These are phyloP conservation scores for Penicillium riverlandense DNA, from an alignment of 495 filamentous ascomycete genomes.

Conservation along the genomic window DNA sequence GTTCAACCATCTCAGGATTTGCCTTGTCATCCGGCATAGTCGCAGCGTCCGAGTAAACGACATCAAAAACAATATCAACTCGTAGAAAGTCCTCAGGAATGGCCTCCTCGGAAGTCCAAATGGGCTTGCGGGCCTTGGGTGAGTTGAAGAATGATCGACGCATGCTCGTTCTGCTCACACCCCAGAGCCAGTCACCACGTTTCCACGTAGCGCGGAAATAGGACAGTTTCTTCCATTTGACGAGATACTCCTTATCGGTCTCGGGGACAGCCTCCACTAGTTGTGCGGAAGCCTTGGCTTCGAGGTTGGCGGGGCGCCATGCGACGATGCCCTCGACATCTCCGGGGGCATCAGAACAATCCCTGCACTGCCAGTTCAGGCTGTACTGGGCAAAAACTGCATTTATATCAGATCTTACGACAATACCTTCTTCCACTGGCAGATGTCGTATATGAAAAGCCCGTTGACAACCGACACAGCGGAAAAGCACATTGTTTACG, in stretches of 20 bases:
- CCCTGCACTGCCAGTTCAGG: constrained; percentile 64
- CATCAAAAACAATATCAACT: constrained; percentile 81
- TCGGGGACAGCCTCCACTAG: constrained; percentile 52
- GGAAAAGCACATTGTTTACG: constrained; percentile 66
- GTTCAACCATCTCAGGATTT: constrained; percentile 39
- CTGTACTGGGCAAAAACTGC: constrained; percentile 50
- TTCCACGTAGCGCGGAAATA: constrained; percentile 79
- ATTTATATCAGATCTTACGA: no score
- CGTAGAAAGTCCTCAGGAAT: constrained; percentile 77
- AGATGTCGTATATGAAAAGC: constrained; percentile 80
- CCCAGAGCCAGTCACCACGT: constrained; percentile 84
- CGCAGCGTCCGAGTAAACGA: constrained; percentile 49
- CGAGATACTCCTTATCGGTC: constrained; percentile 77
- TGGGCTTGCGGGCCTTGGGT: constrained; percentile 54
- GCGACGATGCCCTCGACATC: constrained; percentile 72
- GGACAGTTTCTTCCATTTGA: constrained; percentile 77
- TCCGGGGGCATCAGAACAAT: constrained; percentile 51
- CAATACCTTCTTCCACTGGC: constrained; percentile 9
- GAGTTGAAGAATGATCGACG: constrained; percentile 67
- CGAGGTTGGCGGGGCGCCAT: constrained; percentile 64
- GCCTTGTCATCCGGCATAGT: constrained; percentile 21
- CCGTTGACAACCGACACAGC: constrained; percentile 70
- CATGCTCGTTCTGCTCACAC: constrained; percentile 56
- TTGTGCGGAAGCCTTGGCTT: constrained; percentile 29
- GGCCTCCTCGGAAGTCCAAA: constrained; percentile 68